A percentile compares a stretch with the other conserved stretches of the same genome.
Conservation (phyloP, 2,329 filamentous ascomycete genomes). For the Xylariaceae sp. region DNA sequence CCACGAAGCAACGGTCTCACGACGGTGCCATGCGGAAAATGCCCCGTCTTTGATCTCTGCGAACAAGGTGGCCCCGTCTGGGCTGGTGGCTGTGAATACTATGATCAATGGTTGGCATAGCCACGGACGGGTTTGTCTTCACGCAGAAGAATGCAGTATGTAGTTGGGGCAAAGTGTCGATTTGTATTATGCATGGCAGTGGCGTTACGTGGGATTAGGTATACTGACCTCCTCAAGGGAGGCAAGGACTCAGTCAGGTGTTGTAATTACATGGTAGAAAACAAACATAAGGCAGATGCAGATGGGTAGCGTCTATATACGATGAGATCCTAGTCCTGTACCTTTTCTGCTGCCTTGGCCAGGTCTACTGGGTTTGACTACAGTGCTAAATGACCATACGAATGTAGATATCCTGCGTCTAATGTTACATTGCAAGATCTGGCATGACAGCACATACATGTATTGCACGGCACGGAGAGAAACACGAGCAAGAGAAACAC, state of each 20-base stretch:
- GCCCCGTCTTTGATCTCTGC: slow-evolving; percentile 90
- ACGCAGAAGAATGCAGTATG: not conserved
- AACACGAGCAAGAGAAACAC: no score
- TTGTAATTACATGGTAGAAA: not conserved
- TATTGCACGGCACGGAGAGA: no score
- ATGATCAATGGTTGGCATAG: slow-evolving; percentile 69
- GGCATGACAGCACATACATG: not conserved
- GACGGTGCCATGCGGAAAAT: slow-evolving; percentile 83
- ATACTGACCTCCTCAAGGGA: not conserved
- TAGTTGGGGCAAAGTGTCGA: not conserved
- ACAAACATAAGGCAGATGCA: not conserved
- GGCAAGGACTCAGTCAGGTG: slow-evolving; percentile 4
- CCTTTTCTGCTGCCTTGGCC: no score
- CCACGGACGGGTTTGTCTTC: not conserved
- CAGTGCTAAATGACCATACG: no score
- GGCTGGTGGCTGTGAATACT: slow-evolving; percentile 87
- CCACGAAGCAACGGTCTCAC: slow-evolving; percentile 66
- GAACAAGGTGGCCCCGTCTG: slow-evolving; percentile 86
- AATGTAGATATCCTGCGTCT: no score
- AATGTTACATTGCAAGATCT: not conserved
- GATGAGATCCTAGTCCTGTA: no score
- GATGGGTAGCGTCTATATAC: no score
- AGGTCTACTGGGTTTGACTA: no score
- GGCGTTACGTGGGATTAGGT: slow-evolving; percentile 13
- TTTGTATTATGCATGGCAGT: slow-evolving; percentile 17